These are phyloP conservation scores for Didymella arachidicola DNA, from an alignment of 2,329 filamentous ascomycete genomes.

Conservation along the genomic window DNA sequence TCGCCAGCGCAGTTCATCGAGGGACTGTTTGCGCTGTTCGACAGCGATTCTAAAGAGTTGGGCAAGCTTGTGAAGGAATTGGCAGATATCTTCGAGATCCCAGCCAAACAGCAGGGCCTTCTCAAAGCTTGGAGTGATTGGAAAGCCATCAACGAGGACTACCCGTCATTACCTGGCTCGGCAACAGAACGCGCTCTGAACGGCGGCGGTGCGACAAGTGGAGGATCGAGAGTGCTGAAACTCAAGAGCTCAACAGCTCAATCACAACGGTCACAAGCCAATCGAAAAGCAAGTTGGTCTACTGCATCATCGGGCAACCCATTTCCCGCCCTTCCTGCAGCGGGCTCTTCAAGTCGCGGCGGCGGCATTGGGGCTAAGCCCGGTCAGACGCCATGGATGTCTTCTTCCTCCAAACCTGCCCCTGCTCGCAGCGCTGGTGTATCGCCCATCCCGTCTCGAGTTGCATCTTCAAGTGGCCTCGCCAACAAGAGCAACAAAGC, in stretches of 20 bases:
- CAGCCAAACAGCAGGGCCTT: slow-evolving; percentile 73
- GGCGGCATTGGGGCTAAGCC: slow-evolving; percentile 46
- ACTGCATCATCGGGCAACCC: slow-evolving; percentile 49
- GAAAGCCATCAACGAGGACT: slow-evolving; percentile 95
- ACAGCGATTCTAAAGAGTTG: slow-evolving; percentile 79
- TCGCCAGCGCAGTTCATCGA: slow-evolving; percentile 82
- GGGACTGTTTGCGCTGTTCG: slow-evolving; percentile 85
- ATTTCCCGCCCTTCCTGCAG: slow-evolving; percentile 45
- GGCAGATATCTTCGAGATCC: slow-evolving; percentile 89
- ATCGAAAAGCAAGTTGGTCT: slow-evolving; percentile 65
- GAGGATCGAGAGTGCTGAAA: slow-evolving; percentile 69
- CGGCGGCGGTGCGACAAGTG: slow-evolving; percentile 56
- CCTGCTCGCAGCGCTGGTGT: slow-evolving; percentile 24
- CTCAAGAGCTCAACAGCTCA: slow-evolving; percentile 74
- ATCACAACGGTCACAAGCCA: slow-evolving; percentile 68
- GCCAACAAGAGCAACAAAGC: slow-evolving; percentile 34
- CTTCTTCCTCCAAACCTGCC: slow-evolving; percentile 40
- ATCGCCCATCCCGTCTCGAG: slow-evolving; percentile 50
- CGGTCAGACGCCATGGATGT: slow-evolving; percentile 48
- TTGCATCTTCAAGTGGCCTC: slow-evolving; percentile 39
- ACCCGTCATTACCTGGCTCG: slow-evolving; percentile 81
- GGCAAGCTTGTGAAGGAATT: slow-evolving; percentile 91
- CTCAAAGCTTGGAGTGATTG: slow-evolving; percentile 92
- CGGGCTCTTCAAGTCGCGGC: slow-evolving; percentile 28
- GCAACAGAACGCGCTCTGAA: slow-evolving; percentile 55